These are phyloP conservation scores for Massarina eburnea DNA, from an alignment of 2,329 filamentous ascomycete species.

Conservation along the genomic window DNA sequence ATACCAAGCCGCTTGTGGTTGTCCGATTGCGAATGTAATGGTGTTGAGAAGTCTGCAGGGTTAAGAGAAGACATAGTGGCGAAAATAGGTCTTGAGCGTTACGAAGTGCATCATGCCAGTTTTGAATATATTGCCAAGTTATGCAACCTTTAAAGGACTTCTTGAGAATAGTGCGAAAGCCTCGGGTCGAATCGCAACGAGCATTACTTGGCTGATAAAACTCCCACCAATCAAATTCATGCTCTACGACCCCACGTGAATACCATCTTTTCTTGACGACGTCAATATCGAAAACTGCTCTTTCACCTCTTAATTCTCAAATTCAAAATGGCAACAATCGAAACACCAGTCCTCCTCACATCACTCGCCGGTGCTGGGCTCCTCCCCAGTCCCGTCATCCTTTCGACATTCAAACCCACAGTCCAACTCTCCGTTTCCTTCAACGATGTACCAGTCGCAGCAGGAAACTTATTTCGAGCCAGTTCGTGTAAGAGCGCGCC, in stretches of 20 bases:
- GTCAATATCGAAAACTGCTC: neutral
- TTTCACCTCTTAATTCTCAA: neutral
- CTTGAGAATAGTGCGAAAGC: neutral
- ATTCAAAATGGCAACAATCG: constrained; percentile 6
- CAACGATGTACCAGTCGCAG: constrained; percentile 19
- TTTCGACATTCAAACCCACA: constrained; percentile 47
- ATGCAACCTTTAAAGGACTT: too few relatives aligned
- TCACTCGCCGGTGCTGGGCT: constrained; percentile 28
- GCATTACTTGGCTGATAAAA: neutral
- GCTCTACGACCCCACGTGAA: neutral
- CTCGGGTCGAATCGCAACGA: constrained; percentile 3
- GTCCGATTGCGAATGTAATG: too few relatives aligned
- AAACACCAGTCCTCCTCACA: constrained; percentile 17
- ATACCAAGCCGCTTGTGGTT: too few relatives aligned
- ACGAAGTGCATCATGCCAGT: too few relatives aligned
- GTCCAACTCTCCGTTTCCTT: constrained; percentile 44
- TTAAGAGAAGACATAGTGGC: too few relatives aligned
- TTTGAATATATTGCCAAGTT: too few relatives aligned
- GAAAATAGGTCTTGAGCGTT: too few relatives aligned
- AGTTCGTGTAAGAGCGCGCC: constrained; percentile 27
- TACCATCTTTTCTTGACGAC: neutral
- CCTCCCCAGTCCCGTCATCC: constrained; percentile 43
- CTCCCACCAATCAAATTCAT: neutral
- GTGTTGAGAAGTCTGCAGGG: too few relatives aligned
- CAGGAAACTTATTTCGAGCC: constrained; percentile 40